Evolutionary conservation across 257 asterid genomes (phyloP).

Genomic region (Jaltomata sinuosa): DNA sequence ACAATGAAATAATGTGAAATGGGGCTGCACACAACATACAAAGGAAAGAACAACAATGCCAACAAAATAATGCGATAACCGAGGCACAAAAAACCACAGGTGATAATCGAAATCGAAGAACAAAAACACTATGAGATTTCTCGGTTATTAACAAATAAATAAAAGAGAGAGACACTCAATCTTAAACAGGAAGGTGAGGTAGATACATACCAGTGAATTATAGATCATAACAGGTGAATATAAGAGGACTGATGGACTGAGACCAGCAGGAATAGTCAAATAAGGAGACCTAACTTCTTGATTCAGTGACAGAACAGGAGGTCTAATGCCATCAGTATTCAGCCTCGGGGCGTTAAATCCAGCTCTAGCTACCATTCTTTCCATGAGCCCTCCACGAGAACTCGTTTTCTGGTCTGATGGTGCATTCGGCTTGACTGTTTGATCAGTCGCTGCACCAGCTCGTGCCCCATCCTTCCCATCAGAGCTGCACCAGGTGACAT

Average conservation of each 20-base stretch:
- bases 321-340: constrained; percentile 47
- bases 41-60: background rate
- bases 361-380: constrained; percentile 76
- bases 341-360: constrained; percentile 76
- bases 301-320: constrained; percentile 32
- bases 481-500: background rate
- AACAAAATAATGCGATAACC: background rate
- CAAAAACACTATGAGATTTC: background rate
- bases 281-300: constrained; percentile 49
- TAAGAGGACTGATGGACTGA: constrained; percentile 73
- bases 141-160: background rate
- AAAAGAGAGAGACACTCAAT: background rate
- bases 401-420: constrained; percentile 23
- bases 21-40: background rate
- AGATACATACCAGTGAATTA: constrained; percentile 46
- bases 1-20: background rate
- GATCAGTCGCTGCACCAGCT: constrained; percentile 3
- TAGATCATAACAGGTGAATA: constrained; percentile 71
- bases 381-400: constrained; percentile 57
- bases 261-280: constrained; percentile 67
- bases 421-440: constrained; percentile 15
- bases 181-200: background rate
- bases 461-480: constrained; percentile 18
- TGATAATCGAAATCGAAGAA: background rate
- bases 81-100: background rate